Evolutionary conservation across 257 asterid genomes (phyloP), one percentile per base, ranked within the genome.

Genomic region (Cynanchum wilfordii): DNA sequence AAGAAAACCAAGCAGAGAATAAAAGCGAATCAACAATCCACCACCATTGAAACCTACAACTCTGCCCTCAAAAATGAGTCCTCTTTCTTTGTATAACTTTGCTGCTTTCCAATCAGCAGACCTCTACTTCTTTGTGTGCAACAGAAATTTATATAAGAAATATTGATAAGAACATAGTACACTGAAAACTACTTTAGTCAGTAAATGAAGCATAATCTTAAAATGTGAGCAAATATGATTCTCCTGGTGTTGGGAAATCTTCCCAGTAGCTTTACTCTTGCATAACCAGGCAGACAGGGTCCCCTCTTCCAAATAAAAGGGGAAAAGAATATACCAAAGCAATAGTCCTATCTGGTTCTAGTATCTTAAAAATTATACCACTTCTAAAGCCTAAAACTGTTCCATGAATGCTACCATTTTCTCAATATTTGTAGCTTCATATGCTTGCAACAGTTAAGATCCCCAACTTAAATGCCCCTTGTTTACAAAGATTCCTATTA

Each of bases 81-180:
- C 96, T 78, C 82, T 86, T 69, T 89, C 90, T 25, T 80, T 63
- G 83, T 88, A 87, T 27, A 86, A 82, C 72, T 72, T 86, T 78
- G 97, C 98, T 62, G 89, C 91, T 83, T 86, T 89, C 99, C 99
- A 94, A 79, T 91, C 99, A 73, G 97, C 98, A 77, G 97, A 88
- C 96, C 89, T 87, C 99, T 94, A 91, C 92, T 94, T 88, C 97
- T 89, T 94, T 86, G 96, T 84, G 74, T 84, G 78, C 70, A 82
- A 83, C 72, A 85, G 76, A 85, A 66, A 76, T 82, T 78, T 47
- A 78, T 73, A 76, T 80, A 83, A 79, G 79, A 80, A 76, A 72
- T 45, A 70, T 60, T 72, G 69, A 80, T 69, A 68, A 76, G 72
- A 63, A 44, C 20, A 16, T 22, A 50, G 57, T n/a, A 0, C 3